Percentiles rank a stretch among this genome's conserved stretches.
Conservation (phyloP, 306 rosid genomes). For the Nissolia schottii region DNA sequence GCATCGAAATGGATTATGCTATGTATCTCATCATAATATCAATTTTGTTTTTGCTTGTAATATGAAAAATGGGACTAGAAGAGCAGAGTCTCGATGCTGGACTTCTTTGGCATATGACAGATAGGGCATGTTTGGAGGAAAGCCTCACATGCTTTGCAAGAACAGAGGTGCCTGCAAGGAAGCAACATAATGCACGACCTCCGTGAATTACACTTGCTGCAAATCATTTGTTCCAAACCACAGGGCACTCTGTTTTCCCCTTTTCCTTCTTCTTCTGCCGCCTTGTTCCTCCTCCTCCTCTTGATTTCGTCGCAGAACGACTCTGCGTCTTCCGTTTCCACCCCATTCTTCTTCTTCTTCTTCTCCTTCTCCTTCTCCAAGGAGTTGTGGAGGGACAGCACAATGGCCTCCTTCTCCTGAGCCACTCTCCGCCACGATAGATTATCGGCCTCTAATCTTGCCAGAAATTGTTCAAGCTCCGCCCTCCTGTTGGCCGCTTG, state of each 20-base stretch:
- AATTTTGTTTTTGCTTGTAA: too few species aligned
- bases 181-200: slow-evolving; percentile 53
- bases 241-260: not conserved
- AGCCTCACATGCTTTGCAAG: slow-evolving; percentile 63
- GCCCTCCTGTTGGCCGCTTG: slow-evolving; percentile 30
- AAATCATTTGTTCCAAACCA: slow-evolving; percentile 27
- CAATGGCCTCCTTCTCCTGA: slow-evolving; percentile 53
- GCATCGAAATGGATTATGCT: too few species aligned
- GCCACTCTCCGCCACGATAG: slow-evolving; percentile 53
- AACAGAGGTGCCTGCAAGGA: slow-evolving; percentile 83
- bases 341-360: not conserved
- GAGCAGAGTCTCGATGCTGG: slow-evolving; percentile 57
- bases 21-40: too few species aligned
- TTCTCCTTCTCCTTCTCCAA: slow-evolving; percentile 46
- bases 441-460: slow-evolving; percentile 52
- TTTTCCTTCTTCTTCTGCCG: slow-evolving; percentile 2
- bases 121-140: slow-evolving; percentile 63
- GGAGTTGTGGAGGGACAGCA: slow-evolving; percentile 39
- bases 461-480: slow-evolving; percentile 48
- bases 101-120: slow-evolving; percentile 53
- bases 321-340: slow-evolving; percentile 41
- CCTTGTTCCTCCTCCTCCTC: not conserved
- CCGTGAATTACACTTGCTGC: slow-evolving; percentile 49
- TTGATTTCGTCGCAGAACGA: slow-evolving; percentile 47
- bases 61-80: slow-evolving; percentile 38